A percentile compares a stretch with the other conserved stretches of the same genome.
phyloP scores from a whole-genome alignment of 2,329 filamentous ascomycete species.

The Microdochium paspali region DNA sequence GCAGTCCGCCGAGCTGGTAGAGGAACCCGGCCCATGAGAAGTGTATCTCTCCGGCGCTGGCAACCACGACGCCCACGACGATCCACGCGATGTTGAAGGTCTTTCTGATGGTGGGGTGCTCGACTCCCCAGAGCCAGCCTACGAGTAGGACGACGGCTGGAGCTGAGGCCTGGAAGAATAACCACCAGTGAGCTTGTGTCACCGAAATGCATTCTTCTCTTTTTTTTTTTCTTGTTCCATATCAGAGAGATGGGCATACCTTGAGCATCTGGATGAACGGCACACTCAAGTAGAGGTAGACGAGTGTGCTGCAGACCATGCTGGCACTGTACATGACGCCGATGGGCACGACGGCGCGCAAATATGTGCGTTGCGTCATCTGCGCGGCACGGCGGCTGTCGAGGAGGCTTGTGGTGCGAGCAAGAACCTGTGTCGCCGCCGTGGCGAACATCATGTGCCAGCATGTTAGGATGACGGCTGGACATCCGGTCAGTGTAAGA shows the following conservation, averaged over 20 bases:
- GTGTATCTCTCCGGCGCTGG: slow-evolving; percentile 56
- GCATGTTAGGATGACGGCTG: slow-evolving; percentile 52
- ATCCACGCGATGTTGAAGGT: slow-evolving; percentile 43
- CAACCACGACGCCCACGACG: slow-evolving; percentile 41
- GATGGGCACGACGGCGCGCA: slow-evolving; percentile 57
- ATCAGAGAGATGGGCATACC: slow-evolving; percentile 15
- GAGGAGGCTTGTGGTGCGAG: slow-evolving; percentile 52
- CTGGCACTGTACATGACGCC: slow-evolving; percentile 58
- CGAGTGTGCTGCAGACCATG: slow-evolving; percentile 58
- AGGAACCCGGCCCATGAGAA: slow-evolving; percentile 59
- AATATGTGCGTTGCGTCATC: slow-evolving; percentile 53
- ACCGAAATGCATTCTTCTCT: too few species aligned
- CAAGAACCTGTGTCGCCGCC: slow-evolving; percentile 55
- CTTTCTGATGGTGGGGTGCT: slow-evolving; percentile 34
- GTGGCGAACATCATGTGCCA: slow-evolving; percentile 63
- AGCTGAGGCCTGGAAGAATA: slow-evolving; percentile 44
- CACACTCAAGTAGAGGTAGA: slow-evolving; percentile 60
- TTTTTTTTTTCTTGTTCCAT: too few species aligned
- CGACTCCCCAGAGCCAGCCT: slow-evolving; percentile 49
- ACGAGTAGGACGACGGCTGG: slow-evolving; percentile 59
- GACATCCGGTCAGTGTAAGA: not conserved
- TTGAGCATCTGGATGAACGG: slow-evolving; percentile 67
- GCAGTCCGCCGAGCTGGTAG: slow-evolving; percentile 61
- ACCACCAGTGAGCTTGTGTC: too few species aligned
- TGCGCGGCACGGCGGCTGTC: slow-evolving; percentile 54